These are phyloP conservation scores for Botrytis aclada DNA, from an alignment of 2,329 filamentous ascomycete genomes.

Conservation along the genomic window DNA sequence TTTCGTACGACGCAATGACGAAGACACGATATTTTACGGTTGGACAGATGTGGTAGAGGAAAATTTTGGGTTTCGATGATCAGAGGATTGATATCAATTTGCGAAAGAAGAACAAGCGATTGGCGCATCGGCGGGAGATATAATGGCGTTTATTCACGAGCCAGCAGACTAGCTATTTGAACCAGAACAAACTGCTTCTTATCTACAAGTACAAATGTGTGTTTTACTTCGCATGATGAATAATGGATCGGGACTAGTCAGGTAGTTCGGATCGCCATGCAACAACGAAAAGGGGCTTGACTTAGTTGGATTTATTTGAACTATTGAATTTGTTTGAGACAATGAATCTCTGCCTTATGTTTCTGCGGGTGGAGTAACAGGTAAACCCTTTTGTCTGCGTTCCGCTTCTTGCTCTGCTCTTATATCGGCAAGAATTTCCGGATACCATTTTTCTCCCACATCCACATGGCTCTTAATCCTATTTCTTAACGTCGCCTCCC, in stretches of 20 bases:
- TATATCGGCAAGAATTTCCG: constrained; percentile 53
- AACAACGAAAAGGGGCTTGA: not conserved
- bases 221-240: not conserved
- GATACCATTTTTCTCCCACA: constrained; percentile 79
- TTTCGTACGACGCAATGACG: constrained; percentile 12
- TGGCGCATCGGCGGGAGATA: constrained; percentile 31
- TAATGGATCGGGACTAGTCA: not conserved
- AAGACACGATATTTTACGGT: constrained; percentile 18
- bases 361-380: constrained; percentile 14
- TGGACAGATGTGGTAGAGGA: constrained; percentile 6
- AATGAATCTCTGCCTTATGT: not conserved
- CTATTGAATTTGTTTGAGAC: not conserved
- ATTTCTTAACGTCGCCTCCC: constrained; percentile 82
- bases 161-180: constrained; percentile 17
- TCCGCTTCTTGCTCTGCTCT: constrained; percentile 54
- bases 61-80: constrained; percentile 8
- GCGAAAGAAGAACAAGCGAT: constrained; percentile 22
- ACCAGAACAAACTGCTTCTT: constrained; percentile 10
- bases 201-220: constrained; percentile 5
- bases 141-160: constrained; percentile 18
- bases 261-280: not conserved
- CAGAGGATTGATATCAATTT: constrained; percentile 12
- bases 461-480: constrained; percentile 83
- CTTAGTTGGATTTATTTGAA: not conserved
- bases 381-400: constrained; percentile 29